These are phyloP conservation scores for Guyanaporus albipodus DNA, from an alignment of 768 basidiomycete species.

Conservation along the genomic window DNA sequence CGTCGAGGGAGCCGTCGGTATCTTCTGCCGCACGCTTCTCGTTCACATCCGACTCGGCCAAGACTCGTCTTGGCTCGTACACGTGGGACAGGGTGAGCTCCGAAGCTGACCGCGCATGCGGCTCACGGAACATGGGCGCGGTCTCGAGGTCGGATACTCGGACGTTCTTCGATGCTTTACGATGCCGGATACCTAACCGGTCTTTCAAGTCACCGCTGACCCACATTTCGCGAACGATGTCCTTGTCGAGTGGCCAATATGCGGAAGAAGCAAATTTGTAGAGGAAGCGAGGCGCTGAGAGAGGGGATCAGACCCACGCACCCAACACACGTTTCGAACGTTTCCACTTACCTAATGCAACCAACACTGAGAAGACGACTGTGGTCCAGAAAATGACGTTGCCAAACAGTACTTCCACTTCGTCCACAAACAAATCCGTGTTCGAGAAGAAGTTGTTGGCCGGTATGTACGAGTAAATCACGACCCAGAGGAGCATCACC, in stretches of 20 bases:
- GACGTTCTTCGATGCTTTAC: conserved; percentile 47
- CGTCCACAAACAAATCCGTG: conserved; percentile 67
- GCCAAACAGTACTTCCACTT: conserved; percentile 70
- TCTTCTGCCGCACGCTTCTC: conserved; percentile 10
- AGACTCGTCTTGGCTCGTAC: conserved; percentile 48
- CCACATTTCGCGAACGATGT: conserved; percentile 92
- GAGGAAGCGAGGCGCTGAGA: conserved; percentile 74
- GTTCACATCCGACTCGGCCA: conserved; percentile 17
- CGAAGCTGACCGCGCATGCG: conserved; percentile 61
- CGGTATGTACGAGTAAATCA: conserved; percentile 78
- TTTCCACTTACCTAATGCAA: conserved; percentile 65
- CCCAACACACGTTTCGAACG: conserved; percentile 2
- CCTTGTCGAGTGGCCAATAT: conserved; percentile 80
- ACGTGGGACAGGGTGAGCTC: conserved; percentile 43
- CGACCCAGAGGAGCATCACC: conserved; percentile 85
- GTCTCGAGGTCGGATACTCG: conserved; percentile 46
- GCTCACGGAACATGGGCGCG: conserved; percentile 67
- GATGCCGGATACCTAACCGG: conserved; percentile 65
- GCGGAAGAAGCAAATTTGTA: conserved; percentile 66
- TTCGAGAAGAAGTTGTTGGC: conserved; percentile 70
- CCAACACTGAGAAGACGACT: conserved; percentile 60
- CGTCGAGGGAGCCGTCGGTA: not conserved
- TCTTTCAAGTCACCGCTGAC: conserved; percentile 81
- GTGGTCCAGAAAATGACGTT: conserved; percentile 83
- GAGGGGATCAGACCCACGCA: conserved; percentile 6